Conservation (phyloP, 2,329 filamentous ascomycete genomes). For the Stachybotrys chartarum region DNA sequence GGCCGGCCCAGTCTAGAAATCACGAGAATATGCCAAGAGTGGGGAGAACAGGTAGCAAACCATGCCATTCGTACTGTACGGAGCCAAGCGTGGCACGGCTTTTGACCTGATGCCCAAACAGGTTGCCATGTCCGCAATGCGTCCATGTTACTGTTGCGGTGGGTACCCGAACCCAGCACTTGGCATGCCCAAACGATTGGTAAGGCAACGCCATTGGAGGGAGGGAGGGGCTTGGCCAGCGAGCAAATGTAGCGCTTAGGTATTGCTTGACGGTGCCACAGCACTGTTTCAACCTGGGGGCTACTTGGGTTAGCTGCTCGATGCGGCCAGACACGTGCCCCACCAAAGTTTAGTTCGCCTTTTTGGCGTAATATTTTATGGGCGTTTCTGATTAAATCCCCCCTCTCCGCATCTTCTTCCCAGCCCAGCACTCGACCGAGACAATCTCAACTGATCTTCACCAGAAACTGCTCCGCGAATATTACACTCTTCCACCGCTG, state of each 20-base stretch:
- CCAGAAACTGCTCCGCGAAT: not conserved
- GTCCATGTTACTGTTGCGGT: too few species aligned
- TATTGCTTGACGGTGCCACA: not conserved
- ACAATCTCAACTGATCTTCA: not conserved
- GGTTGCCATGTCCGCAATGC: too few species aligned
- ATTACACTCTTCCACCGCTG: not conserved
- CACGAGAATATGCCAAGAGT: too few species aligned
- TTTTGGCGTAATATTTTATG: not conserved
- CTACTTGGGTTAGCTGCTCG: not conserved
- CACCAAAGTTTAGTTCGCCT: not conserved
- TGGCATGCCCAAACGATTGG: conserved; percentile 5
- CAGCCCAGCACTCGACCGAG: not conserved
- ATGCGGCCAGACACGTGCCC: not conserved
- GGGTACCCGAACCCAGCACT: not conserved
- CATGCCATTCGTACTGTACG: too few species aligned
- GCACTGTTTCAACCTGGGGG: not conserved
- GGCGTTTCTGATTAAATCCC: not conserved
- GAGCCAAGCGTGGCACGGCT: too few species aligned
- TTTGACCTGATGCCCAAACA: too few species aligned
- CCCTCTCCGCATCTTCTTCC: not conserved
- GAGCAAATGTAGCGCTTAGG: too few species aligned
- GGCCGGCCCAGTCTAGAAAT: too few species aligned
- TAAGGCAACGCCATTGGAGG: not conserved
- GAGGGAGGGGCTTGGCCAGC: too few species aligned
- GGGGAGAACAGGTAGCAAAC: too few species aligned